Base-by-base conservation (phyloP, 345 rosid species). In the Mallotus nudiflorus region DNA sequence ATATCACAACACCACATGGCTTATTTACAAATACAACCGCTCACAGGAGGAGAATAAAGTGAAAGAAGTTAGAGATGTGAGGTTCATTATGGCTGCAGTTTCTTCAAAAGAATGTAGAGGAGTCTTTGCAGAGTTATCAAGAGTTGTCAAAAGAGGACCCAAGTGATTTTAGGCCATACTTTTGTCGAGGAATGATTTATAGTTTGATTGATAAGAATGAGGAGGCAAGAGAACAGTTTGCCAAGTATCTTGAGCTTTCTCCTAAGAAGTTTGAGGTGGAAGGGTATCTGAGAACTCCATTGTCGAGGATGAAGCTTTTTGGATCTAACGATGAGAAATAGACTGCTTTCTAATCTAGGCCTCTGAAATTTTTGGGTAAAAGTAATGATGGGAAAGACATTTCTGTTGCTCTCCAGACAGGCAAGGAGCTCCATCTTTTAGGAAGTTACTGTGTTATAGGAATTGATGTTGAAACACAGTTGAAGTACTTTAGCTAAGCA, bases 21-120 rank as follows among this genome's bases (percentile, higher is more conserved):
- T 74, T 91, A 97, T 83, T 83, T 91, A 72, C 98, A 89, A 62
- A 91, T 91, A 72, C 98, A 89, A 62, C 92, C 96, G 4, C 82
- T 89, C 52, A 46, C 87, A 13, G 90, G 87, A 58, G 31, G 97
- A 80, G 67, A 81, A 85, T 29, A 82, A 82, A 76, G 77, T 67
- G 55, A 88, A 91, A 70, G 97, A 94, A 70, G 86, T 85, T 0
- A 83, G 98, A 62, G 90, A 91, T 59, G 97, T 91, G 83, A 87
- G 85, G 73, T 50, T 94, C 80, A 89, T 91, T 18, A 89, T 94
- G 84, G 96, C 98, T 91, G 49, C 84, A 79, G 66, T 94, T 94
- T 71, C 71, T 91, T 85, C 96, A 86, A 78, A 89, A 88, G 89
- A 85, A 88, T 19, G 94, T 94, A 48, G 95, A 94, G 48, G 93